Conservation (phyloP, 768 basidiomycete genomes). For the Kwoniella mangroviensis region DNA sequence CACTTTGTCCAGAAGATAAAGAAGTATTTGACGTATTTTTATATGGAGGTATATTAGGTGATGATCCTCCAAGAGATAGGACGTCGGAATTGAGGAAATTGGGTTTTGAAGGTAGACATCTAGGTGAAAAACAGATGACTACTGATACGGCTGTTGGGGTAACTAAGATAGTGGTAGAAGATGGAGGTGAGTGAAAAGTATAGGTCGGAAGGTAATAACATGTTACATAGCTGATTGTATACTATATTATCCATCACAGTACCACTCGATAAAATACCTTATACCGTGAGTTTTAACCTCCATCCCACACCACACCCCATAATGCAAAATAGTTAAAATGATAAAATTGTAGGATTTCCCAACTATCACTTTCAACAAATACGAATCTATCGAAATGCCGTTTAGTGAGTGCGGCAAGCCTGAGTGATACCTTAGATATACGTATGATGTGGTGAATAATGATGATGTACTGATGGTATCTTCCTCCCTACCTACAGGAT, state of each 20-base stretch:
- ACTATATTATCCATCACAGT: conserved; percentile 57
- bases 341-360: conserved; percentile 72
- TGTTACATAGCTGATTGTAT: background rate
- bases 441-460: background rate
- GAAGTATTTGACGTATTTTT: conserved; percentile 83
- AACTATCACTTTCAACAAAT: conserved; percentile 81
- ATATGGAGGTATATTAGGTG: conserved; percentile 77
- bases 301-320: too few relatives aligned
- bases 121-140: conserved; percentile 94
- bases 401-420: conserved; percentile 68
- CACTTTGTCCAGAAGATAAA: conserved; percentile 75
- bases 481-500: conserved; percentile 58
- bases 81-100: conserved; percentile 83
- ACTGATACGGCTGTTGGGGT: conserved; percentile 96
- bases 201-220: background rate
- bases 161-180: conserved; percentile 78
- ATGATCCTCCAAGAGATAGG: conserved; percentile 93
- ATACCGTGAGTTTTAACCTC: conserved; percentile 32
- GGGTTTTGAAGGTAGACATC: conserved; percentile 83
- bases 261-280: conserved; percentile 68
- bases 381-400: conserved; percentile 97
- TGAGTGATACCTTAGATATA: background rate
- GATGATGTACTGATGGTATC: too few relatives aligned
- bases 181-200: conserved; percentile 63
- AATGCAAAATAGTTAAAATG: background rate